Conservation (phyloP, 2,329 filamentous ascomycete genomes). For the Fusarium caatingaense region DNA sequence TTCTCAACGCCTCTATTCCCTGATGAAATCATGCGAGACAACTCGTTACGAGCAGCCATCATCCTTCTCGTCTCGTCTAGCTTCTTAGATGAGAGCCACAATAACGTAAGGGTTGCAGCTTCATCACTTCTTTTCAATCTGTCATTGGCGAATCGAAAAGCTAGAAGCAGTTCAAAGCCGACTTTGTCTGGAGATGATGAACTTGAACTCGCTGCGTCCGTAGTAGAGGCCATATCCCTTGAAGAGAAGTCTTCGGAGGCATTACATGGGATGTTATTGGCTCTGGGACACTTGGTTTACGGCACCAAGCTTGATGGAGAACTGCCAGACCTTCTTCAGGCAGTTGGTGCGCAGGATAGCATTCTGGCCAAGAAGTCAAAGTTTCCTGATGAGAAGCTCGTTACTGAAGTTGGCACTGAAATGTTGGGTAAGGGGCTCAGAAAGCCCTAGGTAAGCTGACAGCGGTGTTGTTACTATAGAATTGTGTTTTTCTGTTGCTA, state of each 20-base stretch:
- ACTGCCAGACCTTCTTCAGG: constrained; percentile 80
- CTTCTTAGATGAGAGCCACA: constrained; percentile 80
- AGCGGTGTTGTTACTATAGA: not conserved
- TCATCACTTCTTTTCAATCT: constrained; percentile 88
- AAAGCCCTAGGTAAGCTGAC: constrained; percentile 42
- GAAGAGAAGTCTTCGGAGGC: constrained; percentile 75
- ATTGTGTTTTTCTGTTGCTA: not conserved
- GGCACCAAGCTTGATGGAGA: constrained; percentile 76
- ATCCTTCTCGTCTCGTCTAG: constrained; percentile 79
- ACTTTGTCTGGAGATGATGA: constrained; percentile 75
- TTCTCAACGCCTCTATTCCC: constrained; percentile 81
- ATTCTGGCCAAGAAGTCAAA: constrained; percentile 67
- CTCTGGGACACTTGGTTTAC: constrained; percentile 81
- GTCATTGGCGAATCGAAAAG: constrained; percentile 74
- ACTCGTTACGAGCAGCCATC: constrained; percentile 66
- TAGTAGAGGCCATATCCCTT: constrained; percentile 77
- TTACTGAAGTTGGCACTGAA: constrained; percentile 65
- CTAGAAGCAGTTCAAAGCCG: constrained; percentile 68
- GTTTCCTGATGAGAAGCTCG: constrained; percentile 68
- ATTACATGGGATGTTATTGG: constrained; percentile 79
- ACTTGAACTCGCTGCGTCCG: constrained; percentile 82
- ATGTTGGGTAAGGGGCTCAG: constrained; percentile 63
- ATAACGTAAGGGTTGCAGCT: constrained; percentile 81
- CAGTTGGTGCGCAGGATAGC: constrained; percentile 77
- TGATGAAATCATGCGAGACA: constrained; percentile 67